Percentiles rank a stretch among this genome's conserved stretches.
phyloP scores from a whole-genome alignment of 1,284 basidiomycete species.

The Quambalaria eucalypti region DNA sequence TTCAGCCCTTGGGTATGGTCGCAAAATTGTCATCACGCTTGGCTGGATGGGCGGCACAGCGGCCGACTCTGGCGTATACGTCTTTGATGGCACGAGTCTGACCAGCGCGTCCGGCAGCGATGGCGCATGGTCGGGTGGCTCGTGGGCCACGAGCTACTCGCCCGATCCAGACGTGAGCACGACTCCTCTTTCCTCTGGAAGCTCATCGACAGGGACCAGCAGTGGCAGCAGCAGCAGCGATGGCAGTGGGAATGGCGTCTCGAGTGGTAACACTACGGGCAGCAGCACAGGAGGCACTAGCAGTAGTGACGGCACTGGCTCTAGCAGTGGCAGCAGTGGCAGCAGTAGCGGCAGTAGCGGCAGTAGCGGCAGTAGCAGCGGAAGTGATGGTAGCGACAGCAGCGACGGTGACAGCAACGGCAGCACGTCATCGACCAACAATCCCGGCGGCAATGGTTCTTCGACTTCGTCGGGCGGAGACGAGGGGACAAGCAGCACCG shows the following conservation, averaged over 20 bases:
- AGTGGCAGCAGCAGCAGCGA: too few relatives aligned
- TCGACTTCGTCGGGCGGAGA: background rate
- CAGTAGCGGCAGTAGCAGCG: too few relatives aligned
- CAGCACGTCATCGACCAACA: background rate
- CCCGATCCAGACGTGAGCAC: slow-evolving; percentile 23
- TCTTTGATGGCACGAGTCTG: slow-evolving; percentile 25
- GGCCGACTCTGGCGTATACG: slow-evolving; percentile 17
- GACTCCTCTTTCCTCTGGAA: background rate
- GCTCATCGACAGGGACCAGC: too few relatives aligned
- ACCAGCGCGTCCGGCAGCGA: slow-evolving; percentile 2
- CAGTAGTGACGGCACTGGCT: background rate
- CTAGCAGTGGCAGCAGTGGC: too few relatives aligned
- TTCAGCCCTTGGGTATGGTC: slow-evolving; percentile 33
- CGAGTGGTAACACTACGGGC: background rate
- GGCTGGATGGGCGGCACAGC: slow-evolving; percentile 31
- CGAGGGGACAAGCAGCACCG: background rate
- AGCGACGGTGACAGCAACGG: too few relatives aligned
- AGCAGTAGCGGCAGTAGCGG: too few relatives aligned
- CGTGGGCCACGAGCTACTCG: slow-evolving; percentile 24
- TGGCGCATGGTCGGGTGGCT: slow-evolving; percentile 25
- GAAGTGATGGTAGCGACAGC: too few relatives aligned
- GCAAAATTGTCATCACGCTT: slow-evolving; percentile 22
- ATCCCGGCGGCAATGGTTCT: background rate
- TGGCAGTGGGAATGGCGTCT: too few relatives aligned
- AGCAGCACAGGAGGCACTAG: background rate